Base-by-base conservation (phyloP, 192 early-diverging fungal genomes). In the Lobosporangium transversale region DNA sequence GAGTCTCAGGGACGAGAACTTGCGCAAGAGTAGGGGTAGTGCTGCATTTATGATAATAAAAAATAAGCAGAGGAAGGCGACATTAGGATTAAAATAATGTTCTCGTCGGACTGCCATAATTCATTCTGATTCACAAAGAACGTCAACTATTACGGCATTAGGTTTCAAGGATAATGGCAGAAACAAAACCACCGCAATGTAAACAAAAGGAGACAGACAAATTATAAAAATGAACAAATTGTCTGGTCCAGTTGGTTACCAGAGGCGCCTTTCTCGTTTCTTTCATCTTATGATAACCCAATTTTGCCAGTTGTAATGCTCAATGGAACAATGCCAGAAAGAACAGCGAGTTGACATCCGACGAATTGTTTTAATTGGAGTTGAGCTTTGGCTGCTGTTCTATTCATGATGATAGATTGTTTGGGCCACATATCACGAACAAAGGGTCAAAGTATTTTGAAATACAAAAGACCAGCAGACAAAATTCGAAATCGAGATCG, bases 1-100 rank as follows among this genome's bases (percentile, higher is more conserved):
- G 83, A 67, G 92, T 93, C 84, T 94, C 93, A 83, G 93, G 93
- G 68, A 91, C 89, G 80, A 91, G 88, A 62, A 91, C 86, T 79
- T 92, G 86, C 73, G 84, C 84, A 84, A 84, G 84, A 71, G 84
- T 83, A 73, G 87, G 80, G 47, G 85, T 83, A 58, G 82, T 84
- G 56, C 85, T 86, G 79, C n/a, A n/a, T n/a, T n/a, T n/a, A n/a
- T n/a, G n/a, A 56, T 37, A 37, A 47, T 58, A 15, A 9, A 44
- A 35, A 62, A 70, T n/a, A 53, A 14, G 21, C 47, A 44, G 50
- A 53, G 53, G 40, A 29, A 59, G 42, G 30, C 27, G 58, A 62
- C 48, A 69, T 67, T 73, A 68, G 69, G 47, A 62, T 63, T 27
- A 15, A 49, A 47, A 20, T n/a, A n/a, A 54, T 27, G 54, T 49